phyloP scores from a whole-genome alignment of 2,329 filamentous ascomycete genomes.

The Pseudocercospora eumusae region DNA sequence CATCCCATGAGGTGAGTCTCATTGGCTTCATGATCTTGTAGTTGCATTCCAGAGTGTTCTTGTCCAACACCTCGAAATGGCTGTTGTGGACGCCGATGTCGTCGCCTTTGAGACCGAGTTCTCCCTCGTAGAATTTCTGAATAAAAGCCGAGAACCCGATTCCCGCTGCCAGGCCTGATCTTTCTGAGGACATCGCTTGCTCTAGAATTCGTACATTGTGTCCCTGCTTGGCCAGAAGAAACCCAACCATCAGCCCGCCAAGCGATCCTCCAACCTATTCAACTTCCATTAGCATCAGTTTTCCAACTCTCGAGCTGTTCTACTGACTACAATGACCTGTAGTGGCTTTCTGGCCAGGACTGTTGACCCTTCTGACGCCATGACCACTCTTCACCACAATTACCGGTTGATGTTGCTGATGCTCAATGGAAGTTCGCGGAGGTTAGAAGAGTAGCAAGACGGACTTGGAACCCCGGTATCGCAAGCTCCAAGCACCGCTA shows the following conservation, averaged over 20 bases:
- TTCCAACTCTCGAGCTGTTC: too few relatives aligned
- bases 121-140: constrained; percentile 26
- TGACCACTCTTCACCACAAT: neutral
- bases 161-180: constrained; percentile 29
- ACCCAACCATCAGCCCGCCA: constrained; percentile 45
- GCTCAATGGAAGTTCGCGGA: neutral
- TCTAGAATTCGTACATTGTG: constrained; percentile 46
- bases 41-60: constrained; percentile 16
- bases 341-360: neutral
- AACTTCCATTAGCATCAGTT: too few relatives aligned
- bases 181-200: constrained; percentile 24
- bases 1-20: constrained; percentile 27
- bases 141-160: constrained; percentile 24
- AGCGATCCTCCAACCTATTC: constrained; percentile 46
- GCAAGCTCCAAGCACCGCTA: neutral
- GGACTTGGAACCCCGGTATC: neutral
- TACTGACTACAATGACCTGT: neutral
- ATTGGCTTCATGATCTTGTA: constrained; percentile 10
- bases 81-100: constrained; percentile 18
- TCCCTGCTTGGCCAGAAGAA: constrained; percentile 46
- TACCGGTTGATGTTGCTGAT: neutral
- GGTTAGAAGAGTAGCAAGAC: neutral
- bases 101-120: constrained; percentile 24
- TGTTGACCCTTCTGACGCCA: neutral
- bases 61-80: constrained; percentile 21